These are phyloP conservation scores for Aspergillus conjunctus DNA, from an alignment of 495 filamentous ascomycete genomes.

Conservation along the genomic window DNA sequence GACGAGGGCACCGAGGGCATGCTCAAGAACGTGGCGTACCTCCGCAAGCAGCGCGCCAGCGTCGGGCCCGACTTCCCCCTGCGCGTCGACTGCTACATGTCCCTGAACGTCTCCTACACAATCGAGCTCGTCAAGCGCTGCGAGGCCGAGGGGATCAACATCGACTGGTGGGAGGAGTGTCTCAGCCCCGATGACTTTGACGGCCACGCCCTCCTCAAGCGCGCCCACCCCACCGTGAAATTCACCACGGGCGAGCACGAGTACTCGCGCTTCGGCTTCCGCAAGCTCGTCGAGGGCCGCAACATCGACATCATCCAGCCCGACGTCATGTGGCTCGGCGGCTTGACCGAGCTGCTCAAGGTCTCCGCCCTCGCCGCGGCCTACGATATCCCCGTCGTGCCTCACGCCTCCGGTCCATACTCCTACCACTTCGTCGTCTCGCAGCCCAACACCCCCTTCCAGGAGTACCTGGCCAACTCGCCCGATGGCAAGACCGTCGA, in stretches of 20 bases:
- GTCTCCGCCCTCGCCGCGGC: slow-evolving; percentile 85
- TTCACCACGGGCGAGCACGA: slow-evolving; percentile 97
- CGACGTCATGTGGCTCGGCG: slow-evolving; percentile 96
- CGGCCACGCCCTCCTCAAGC: slow-evolving; percentile 84
- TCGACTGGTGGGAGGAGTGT: slow-evolving; percentile 97
- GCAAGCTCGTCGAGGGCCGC: slow-evolving; percentile 87
- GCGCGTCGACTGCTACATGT: slow-evolving; percentile 97
- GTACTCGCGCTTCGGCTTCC: slow-evolving; percentile 89
- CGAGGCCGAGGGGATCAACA: slow-evolving; percentile 75
- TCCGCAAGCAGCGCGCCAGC: slow-evolving; percentile 77
- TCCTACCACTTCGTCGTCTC: slow-evolving; percentile 94
- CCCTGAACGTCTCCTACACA: slow-evolving; percentile 85
- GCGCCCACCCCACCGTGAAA: slow-evolving; percentile 84
- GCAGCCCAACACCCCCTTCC: slow-evolving; percentile 87
- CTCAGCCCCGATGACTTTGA: slow-evolving; percentile 87
- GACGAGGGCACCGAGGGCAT: slow-evolving; percentile 81
- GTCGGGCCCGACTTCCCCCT: slow-evolving; percentile 89
- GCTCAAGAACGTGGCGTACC: slow-evolving; percentile 85
- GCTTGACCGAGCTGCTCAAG: slow-evolving; percentile 88
- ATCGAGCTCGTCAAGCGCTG: slow-evolving; percentile 85
- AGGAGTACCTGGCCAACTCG: slow-evolving; percentile 92
- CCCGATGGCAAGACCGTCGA: slow-evolving; percentile 84
- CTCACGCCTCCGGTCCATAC: slow-evolving; percentile 88
- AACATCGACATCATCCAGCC: slow-evolving; percentile 93
- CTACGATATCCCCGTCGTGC: slow-evolving; percentile 93